Conservation (phyloP, 306 rosid species). For the Begonia masoniana region DNA sequence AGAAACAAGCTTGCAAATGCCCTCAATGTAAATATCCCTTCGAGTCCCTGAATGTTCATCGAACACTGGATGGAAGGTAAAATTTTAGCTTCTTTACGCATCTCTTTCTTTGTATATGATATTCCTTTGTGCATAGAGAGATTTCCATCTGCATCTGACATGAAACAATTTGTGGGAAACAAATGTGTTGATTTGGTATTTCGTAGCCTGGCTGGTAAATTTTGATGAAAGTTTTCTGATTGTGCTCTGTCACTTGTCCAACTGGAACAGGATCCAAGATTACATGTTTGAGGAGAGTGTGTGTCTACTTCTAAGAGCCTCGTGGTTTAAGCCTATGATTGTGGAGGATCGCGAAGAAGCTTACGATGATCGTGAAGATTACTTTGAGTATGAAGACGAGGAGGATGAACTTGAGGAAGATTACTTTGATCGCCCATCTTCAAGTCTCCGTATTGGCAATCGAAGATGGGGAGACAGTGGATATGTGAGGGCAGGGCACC, state of each 20-base stretch:
- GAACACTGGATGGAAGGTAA: conserved; percentile 93
- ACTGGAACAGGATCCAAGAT: conserved; percentile 43
- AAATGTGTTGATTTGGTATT: no score
- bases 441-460: conserved; percentile 67
- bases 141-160: no score
- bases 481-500: conserved; percentile 57
- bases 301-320: conserved; percentile 73
- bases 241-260: neutral
- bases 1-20: conserved; percentile 60
- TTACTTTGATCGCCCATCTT: conserved; percentile 31
- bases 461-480: conserved; percentile 92
- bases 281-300: conserved; percentile 92
- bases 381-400: conserved; percentile 35
- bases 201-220: no score
- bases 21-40: conserved; percentile 93
- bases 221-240: no score
- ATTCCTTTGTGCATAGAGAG: neutral
- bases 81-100: neutral
- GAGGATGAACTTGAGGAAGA: conserved; percentile 45
- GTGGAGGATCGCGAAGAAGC: conserved; percentile 31
- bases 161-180: no score
- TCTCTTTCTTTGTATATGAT: neutral
- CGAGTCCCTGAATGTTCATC: conserved; percentile 73
- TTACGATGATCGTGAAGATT: conserved; percentile 30
- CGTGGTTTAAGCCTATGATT: conserved; percentile 59